Percentiles rank a stretch among this genome's conserved stretches.
Conservation (phyloP, 768 basidiomycete genomes). For the Serendipita sp. region DNA sequence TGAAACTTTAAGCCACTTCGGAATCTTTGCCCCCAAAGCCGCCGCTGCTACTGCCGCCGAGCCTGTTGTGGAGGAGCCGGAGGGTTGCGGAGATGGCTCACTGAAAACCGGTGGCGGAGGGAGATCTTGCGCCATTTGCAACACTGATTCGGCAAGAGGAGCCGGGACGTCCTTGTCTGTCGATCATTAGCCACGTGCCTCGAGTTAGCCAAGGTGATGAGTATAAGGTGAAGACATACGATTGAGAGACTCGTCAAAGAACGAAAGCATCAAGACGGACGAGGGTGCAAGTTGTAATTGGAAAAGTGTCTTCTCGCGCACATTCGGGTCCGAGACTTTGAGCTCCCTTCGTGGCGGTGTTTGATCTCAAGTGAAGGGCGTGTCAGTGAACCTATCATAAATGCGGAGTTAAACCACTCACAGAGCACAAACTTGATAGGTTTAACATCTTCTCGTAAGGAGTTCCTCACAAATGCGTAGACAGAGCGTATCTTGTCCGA, state of each 20-base stretch:
- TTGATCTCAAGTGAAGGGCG: slow-evolving; percentile 37
- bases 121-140: slow-evolving; percentile 46
- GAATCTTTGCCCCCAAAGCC: slow-evolving; percentile 39
- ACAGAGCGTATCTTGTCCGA: slow-evolving; percentile 64
- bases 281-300: slow-evolving; percentile 68
- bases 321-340: slow-evolving; percentile 60
- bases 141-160: slow-evolving; percentile 43
- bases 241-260: slow-evolving; percentile 56
- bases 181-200: neutral
- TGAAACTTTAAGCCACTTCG: slow-evolving; percentile 59
- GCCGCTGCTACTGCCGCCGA: slow-evolving; percentile 5
- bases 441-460: slow-evolving; percentile 58
- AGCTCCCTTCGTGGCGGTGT: slow-evolving; percentile 68
- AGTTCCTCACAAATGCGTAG: slow-evolving; percentile 67
- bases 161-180: slow-evolving; percentile 44
- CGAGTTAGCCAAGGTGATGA: neutral
- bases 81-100: slow-evolving; percentile 12
- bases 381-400: slow-evolving; percentile 4
- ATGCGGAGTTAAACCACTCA: slow-evolving; percentile 23
- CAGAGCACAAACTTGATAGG: slow-evolving; percentile 73
- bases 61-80: slow-evolving; percentile 6
- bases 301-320: slow-evolving; percentile 48
- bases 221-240: slow-evolving; percentile 25
- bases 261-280: slow-evolving; percentile 58
- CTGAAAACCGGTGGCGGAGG: slow-evolving; percentile 37